A percentile compares a stretch with the other conserved stretches of the same genome.
These are phyloP conservation scores for Angomonas desouzai DNA, from an alignment of 208 protist species.

Conservation along the genomic window DNA sequence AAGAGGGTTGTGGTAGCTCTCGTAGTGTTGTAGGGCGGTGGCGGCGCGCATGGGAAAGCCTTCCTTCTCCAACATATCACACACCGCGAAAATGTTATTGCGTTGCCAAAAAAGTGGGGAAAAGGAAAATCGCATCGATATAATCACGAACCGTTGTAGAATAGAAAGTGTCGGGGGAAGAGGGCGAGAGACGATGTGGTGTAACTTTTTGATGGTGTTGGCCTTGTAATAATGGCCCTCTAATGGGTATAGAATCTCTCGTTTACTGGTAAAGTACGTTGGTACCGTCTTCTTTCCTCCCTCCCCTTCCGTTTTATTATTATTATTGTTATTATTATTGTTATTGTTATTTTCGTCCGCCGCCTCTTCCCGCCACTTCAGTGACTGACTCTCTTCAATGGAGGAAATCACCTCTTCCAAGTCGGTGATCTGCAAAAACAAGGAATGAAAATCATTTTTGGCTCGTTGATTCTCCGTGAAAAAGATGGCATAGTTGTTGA, in stretches of 20 bases:
- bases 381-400: slow-evolving; percentile 39
- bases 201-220: slow-evolving; percentile 50
- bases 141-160: slow-evolving; percentile 67
- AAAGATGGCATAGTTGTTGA: slow-evolving; percentile 66
- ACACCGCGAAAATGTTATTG: slow-evolving; percentile 64
- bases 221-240: slow-evolving; percentile 31
- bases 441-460: slow-evolving; percentile 67
- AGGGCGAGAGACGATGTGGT: slow-evolving; percentile 64
- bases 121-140: slow-evolving; percentile 68
- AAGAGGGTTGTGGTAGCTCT: slow-evolving; percentile 11
- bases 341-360: slow-evolving; percentile 14
- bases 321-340: slow-evolving; percentile 10
- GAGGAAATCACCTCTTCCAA: slow-evolving; percentile 79
- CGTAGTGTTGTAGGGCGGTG: slow-evolving; percentile 51
- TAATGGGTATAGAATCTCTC: slow-evolving; percentile 3
- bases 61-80: slow-evolving; percentile 62
- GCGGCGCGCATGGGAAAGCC: slow-evolving; percentile 66
- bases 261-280: not conserved
- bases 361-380: not conserved
- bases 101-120: slow-evolving; percentile 71
- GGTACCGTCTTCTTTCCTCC: no score
- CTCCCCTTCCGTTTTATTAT: not conserved
- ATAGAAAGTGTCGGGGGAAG: slow-evolving; percentile 51
- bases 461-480: slow-evolving; percentile 65
- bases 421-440: slow-evolving; percentile 83